Conservation (phyloP, 2,329 filamentous ascomycete genomes). For the Aureobasidium sp. region DNA sequence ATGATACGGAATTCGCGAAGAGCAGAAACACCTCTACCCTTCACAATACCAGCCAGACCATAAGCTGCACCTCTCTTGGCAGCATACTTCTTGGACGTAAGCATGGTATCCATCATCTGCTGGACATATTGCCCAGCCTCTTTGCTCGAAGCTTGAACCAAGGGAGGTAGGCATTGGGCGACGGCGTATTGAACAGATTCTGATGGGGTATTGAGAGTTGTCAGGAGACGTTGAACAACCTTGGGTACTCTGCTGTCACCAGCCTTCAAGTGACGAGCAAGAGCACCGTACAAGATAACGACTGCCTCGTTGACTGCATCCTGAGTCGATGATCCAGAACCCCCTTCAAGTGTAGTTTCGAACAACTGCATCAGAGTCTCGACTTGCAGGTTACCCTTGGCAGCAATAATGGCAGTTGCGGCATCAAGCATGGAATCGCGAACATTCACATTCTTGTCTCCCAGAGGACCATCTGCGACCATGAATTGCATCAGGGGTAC, state of each 20-base stretch:
- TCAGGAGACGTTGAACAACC: slow-evolving; percentile 77
- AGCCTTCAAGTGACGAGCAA: slow-evolving; percentile 75
- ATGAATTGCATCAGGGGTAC: slow-evolving; percentile 76
- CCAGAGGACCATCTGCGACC: slow-evolving; percentile 78
- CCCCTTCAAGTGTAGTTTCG: slow-evolving; percentile 76
- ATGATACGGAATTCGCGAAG: slow-evolving; percentile 81
- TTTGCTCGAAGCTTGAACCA: slow-evolving; percentile 73
- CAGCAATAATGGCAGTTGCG: slow-evolving; percentile 69
- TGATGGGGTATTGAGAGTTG: slow-evolving; percentile 85
- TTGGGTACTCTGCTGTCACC: slow-evolving; percentile 83
- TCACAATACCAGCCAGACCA: slow-evolving; percentile 81
- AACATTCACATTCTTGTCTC: slow-evolving; percentile 68
- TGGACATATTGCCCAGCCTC: slow-evolving; percentile 74
- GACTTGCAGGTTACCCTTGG: slow-evolving; percentile 72
- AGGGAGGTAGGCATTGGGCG: slow-evolving; percentile 82
- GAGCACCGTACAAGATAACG: slow-evolving; percentile 91
- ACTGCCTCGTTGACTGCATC: slow-evolving; percentile 95
- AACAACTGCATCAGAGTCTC: slow-evolving; percentile 89
- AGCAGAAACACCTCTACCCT: slow-evolving; percentile 74
- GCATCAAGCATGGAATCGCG: slow-evolving; percentile 88
- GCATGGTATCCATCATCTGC: slow-evolving; percentile 69
- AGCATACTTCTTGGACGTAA: slow-evolving; percentile 87
- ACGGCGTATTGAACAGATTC: slow-evolving; percentile 97
- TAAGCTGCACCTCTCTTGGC: slow-evolving; percentile 88
- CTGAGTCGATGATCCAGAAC: slow-evolving; percentile 69